Evolutionary conservation across 176 grass and related monocot species (phyloP), one percentile per base, ranked within the genome.

Genomic region (Ensete glaucum): DNA sequence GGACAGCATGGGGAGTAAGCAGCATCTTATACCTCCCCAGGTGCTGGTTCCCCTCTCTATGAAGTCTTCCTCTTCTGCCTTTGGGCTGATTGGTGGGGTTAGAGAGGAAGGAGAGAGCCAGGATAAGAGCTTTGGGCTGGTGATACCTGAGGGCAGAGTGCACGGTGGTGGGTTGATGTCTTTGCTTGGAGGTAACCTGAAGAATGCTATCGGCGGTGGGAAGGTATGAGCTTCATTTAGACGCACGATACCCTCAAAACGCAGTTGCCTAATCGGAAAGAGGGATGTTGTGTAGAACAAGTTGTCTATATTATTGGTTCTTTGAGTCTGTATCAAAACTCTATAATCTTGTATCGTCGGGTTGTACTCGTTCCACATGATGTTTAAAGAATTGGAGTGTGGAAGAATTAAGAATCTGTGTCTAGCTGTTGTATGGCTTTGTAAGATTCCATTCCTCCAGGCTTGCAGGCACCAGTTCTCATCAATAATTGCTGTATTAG

Each of bases 141-240:
- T 84, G 15, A 69, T 94, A 68, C 88, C 90, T 2, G 95, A 99
- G 73, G 90, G 95, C 56, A 87, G 90, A 81, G 90, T 99, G 64
- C 90, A 94, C 49, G 90, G 95, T 24, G 88, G 95, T 60, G 95
- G 90, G 3, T 75, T 94, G 53, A 94, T 94, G 84, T 87, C 90
- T 56, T 83, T 99, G 78, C 82, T 94, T 10, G 81, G 87, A 58
- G 74, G 86, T 50, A 85, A 71, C 74, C 71, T 88, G 20, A 78
- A 81, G 64, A 71, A 64, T 76, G 70, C 56, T 76, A 67, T 72
- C 63, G 69, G 76, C 52, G 78, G 55, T 49, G 79, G 69, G 2
- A 73, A 89, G 43, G n/a, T 74, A n/a, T 84, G 76, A 89, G 9
- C 52, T 78, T 73, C 22, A 12, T 29, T 77, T 23, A 50, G 56